Evolutionary conservation across 2,329 filamentous ascomycete species (phyloP), one percentile per base, ranked within the genome.

Genomic region (Paracoccidioides brasiliensis): DNA sequence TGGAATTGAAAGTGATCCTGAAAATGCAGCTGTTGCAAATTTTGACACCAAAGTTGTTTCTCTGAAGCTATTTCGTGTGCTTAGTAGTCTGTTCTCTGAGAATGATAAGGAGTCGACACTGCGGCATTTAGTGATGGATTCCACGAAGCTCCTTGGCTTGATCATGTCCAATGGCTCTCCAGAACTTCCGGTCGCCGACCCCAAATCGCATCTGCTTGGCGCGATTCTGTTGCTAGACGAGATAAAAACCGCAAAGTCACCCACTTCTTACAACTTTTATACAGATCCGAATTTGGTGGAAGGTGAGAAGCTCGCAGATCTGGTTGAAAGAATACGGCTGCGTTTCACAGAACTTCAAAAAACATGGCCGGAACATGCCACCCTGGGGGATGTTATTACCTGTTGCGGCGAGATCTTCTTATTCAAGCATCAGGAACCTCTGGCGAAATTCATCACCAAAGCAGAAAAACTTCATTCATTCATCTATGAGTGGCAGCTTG

Each of bases 401-500:
- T 84, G 82, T 33, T 94, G 88, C 65, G 80, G 86, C 55, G 83
- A 86, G 61, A 76, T 95, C 0, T 77, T 95, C 1, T 79, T 84
- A 55, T 81, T 95, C 63, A 78, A 81, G 28, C 84, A 96, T 63
- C 80, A 81, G 0, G 90, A 95, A 55, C 90, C 93, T 0, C 76
- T 98, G 4, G 90, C 90, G 1, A 90, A 86, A 64, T 83, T 95
- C 56, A 80, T 98, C 53, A 87, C 86, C 1, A 88, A 86, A 66
- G 79, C 93, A 3, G 94, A 99, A 69, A 89, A 91, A 60, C 77
- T 99, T 4, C 88, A 97, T 70, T 79, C 78, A 0, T 84, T 85
- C 61, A 81, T 98, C 51, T 85, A 96, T 60, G 90, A 97, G 70
- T 99, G 93, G 93, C 90, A 98, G 68, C 84, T 86, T 44, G 90